Base-by-base conservation (phyloP, 1,284 basidiomycete genomes). In the Boletellus dicymbophilus region DNA sequence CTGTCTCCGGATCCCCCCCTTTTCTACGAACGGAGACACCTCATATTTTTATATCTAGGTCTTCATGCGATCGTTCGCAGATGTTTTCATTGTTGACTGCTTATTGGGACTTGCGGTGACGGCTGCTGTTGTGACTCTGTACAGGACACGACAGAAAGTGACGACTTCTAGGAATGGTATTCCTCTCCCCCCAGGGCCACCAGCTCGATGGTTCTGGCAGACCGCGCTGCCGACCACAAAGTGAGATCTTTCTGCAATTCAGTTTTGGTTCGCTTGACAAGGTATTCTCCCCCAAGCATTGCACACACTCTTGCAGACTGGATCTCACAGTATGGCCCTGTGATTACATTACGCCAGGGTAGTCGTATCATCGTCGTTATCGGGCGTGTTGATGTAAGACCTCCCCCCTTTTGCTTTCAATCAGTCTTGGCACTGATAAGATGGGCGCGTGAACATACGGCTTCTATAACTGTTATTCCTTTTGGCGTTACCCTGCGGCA, bases 241-340 rank as follows among this genome's bases (percentile, higher is more conserved):
- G 62, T 65, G 37, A 40, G 56, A 40, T 11, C 3, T 8, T 5
- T 34, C 11, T 26, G 11, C 28, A 21, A 18, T 11, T 2, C 11
- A 10, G 22, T 27, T 33, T 28, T 12, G n/a, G 27, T n/a, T 12
- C 10, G 4, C 18, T n/a, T 25, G 11, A n/a, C n/a, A n/a, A n/a
- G n/a, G n/a, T n/a, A n/a, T n/a, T n/a, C n/a, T n/a, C 7, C 36
- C 13, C 5, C 13, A 10, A 66, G 61, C 9, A 46, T 62, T 27
- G 53, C 49, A 15, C 49, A 26, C 23, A 52, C 45, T 1, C 47
- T 64, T 16, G 47, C 54, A 8, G 57, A 65, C 13, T 68, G 60
- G 68, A 44, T 65, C 6, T 44, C 59, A 5, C 37, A 63, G 40
- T 74, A 73, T 41, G 73, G 71, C 0, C 62, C 71, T 1, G 57